These are phyloP conservation scores for Przewalskia tangutica DNA, from an alignment of 257 asterid species.

Conservation along the genomic window DNA sequence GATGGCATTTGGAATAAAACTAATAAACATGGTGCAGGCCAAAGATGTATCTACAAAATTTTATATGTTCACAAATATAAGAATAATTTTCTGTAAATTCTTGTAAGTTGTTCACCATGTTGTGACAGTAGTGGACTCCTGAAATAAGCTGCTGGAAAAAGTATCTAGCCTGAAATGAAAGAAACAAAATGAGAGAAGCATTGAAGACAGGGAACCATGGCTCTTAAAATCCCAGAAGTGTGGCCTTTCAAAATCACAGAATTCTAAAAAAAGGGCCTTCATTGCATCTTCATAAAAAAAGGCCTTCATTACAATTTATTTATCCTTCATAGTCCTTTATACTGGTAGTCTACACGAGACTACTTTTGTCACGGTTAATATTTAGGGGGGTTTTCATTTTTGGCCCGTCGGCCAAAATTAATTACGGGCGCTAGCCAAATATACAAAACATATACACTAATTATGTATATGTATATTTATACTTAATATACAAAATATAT, in stretches of 20 bases:
- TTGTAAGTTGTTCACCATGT: slow-evolving; percentile 30
- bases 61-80: not conserved
- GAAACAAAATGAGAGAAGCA: not conserved
- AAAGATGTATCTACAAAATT: too few relatives aligned
- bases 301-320: not conserved
- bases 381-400: too few relatives aligned
- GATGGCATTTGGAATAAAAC: not conserved
- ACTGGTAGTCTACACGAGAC: not conserved
- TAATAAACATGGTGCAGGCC: too few relatives aligned
- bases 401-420: too few relatives aligned
- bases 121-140: slow-evolving; percentile 74
- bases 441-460: too few relatives aligned
- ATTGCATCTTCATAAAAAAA: too few relatives aligned
- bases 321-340: not conserved
- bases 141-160: slow-evolving; percentile 84
- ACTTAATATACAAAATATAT: too few relatives aligned
- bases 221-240: not conserved
- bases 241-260: not conserved
- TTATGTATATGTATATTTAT: too few relatives aligned
- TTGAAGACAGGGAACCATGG: not conserved
- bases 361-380: too few relatives aligned
- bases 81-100: not conserved
- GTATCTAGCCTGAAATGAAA: slow-evolving; percentile 52
- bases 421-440: too few relatives aligned
- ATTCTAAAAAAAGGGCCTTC: not conserved